A percentile compares a stretch with the other conserved stretches of the same genome.
Conservation (phyloP, 225 moss, liverwort and hornwort genomes). For the Lunularia cruciata region DNA sequence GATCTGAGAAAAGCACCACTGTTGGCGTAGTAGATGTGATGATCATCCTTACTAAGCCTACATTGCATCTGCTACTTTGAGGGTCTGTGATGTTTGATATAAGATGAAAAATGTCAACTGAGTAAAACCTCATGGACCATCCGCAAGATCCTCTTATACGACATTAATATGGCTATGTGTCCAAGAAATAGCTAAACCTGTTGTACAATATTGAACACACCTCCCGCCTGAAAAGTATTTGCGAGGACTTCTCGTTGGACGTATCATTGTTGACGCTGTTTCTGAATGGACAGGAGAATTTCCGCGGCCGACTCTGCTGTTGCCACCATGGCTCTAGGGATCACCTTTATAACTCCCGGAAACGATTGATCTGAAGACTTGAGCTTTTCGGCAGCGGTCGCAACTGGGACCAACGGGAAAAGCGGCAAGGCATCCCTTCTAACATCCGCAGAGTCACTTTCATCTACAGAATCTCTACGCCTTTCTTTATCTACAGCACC, state of each 20-base stretch:
- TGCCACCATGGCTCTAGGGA: constrained; percentile 47
- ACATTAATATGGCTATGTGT: neutral
- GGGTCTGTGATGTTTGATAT: neutral
- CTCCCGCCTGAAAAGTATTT: neutral
- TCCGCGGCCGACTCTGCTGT: constrained; percentile 50
- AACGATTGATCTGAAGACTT: constrained; percentile 14
- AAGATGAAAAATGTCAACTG: neutral
- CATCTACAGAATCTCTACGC: constrained; percentile 9
- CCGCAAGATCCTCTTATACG: neutral
- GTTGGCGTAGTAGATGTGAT: neutral
- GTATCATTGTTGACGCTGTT: constrained; percentile 35
- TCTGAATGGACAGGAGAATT: constrained; percentile 47
- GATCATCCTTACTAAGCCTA: neutral
- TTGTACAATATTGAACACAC: neutral
- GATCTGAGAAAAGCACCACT: neutral
- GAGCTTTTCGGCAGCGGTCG: constrained; percentile 17
- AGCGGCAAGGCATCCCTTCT: constrained; percentile 39
- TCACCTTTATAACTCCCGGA: constrained; percentile 41
- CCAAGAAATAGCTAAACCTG: neutral
- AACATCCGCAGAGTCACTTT: neutral
- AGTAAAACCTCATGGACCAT: neutral
- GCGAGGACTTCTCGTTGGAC: neutral
- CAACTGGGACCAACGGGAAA: constrained; percentile 38
- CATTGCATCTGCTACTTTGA: neutral
- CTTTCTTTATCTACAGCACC: constrained; percentile 7